Evolutionary conservation across 2,329 filamentous ascomycete species (phyloP).

Genomic region (Sphaerulina vaccinii): DNA sequence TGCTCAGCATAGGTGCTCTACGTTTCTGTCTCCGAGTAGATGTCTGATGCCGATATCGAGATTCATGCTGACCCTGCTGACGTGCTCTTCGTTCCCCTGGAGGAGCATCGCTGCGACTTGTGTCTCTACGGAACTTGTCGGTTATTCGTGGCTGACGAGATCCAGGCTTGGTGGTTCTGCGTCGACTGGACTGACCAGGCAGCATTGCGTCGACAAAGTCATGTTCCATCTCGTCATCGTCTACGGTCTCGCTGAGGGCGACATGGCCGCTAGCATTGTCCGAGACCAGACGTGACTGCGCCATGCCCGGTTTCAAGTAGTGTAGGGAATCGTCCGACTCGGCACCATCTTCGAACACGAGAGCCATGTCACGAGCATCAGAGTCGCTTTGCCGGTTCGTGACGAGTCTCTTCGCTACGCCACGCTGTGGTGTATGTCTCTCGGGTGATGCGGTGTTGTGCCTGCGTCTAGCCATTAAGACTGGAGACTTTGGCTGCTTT

Average conservation of each 20-base stretch:
- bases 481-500: constrained; percentile 12
- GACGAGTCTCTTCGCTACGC: constrained; percentile 27
- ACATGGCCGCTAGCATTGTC: constrained; percentile 11
- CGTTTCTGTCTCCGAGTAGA: background rate
- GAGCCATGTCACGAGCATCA: background rate
- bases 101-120: constrained; percentile 15
- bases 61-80: background rate
- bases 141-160: constrained; percentile 42
- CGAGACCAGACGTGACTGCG: constrained; percentile 18
- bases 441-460: constrained; percentile 21
- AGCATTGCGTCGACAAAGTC: constrained; percentile 47
- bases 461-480: constrained; percentile 1
- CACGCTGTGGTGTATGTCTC: constrained; percentile 28
- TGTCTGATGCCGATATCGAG: background rate
- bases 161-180: constrained; percentile 22
- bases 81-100: constrained; percentile 25
- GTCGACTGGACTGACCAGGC: constrained; percentile 23
- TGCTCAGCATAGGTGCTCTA: constrained; percentile 40
- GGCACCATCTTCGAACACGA: constrained; percentile 35
- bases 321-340: constrained; percentile 20
- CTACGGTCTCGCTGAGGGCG: constrained; percentile 18
- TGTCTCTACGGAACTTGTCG: constrained; percentile 32
- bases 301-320: background rate
- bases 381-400: background rate
- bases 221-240: constrained; percentile 45